These are phyloP conservation scores for Tolypocladium cylindrosporum DNA, from an alignment of 2,329 filamentous ascomycete genomes.

Conservation along the genomic window DNA sequence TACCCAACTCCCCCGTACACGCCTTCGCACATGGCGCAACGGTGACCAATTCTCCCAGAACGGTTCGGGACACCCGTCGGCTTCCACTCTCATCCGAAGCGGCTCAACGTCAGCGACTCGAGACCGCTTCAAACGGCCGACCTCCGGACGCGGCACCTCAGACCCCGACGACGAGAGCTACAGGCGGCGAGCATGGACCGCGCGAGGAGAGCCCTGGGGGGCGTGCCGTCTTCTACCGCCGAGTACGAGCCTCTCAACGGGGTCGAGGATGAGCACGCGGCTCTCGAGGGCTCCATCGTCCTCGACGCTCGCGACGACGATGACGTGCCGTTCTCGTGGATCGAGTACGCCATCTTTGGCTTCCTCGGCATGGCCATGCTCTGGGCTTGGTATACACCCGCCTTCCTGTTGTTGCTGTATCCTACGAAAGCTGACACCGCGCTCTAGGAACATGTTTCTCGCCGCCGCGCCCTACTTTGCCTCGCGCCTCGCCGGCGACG, in stretches of 20 bases:
- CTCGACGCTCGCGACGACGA: constrained; percentile 17
- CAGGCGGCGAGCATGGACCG: constrained; percentile 13
- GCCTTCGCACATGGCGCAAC: not conserved
- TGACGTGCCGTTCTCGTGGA: constrained; percentile 61
- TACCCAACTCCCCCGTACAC: not conserved
- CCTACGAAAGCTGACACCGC: not conserved
- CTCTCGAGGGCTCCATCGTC: constrained; percentile 9
- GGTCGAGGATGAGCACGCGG: constrained; percentile 13
- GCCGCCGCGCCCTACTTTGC: constrained; percentile 92
- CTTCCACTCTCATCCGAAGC: not conserved
- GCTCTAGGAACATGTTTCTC: constrained; percentile 88
- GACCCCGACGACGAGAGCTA: not conserved
- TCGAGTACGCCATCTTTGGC: constrained; percentile 78
- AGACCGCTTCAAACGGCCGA: not conserved
- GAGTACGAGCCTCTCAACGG: constrained; percentile 23
- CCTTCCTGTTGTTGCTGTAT: not conserved
- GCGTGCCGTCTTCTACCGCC: constrained; percentile 11
- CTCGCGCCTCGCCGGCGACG: constrained; percentile 60
- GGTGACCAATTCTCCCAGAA: not conserved
- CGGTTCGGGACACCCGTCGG: not conserved
- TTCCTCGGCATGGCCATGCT: constrained; percentile 88
- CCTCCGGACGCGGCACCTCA: not conserved
- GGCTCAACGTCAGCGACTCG: not conserved
- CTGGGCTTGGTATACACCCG: constrained; percentile 72
- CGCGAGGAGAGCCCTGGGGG: constrained; percentile 12